Evolutionary conservation across 169 alveolate species (phyloP), one percentile per base, ranked within the genome.

Genomic region (Plasmodium blacklocki): DNA sequence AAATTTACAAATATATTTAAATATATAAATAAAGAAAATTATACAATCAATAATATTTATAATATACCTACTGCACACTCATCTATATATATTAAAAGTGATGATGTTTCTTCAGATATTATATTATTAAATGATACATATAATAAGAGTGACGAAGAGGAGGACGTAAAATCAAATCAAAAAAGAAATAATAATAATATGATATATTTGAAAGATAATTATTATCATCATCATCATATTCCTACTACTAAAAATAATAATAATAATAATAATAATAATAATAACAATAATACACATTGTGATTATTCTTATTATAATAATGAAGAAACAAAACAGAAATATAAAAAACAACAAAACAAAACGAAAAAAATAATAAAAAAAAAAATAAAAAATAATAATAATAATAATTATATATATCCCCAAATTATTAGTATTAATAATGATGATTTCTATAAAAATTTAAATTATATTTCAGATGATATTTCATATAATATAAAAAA

Each of bases 1-100:
- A 67, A 83, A 83, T 83, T 83, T 70, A 71, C 85, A 52, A 68
- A 83, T 45, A 83, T 83, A n/a, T 83, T 83, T 73, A 83, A 59
- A 62, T 83, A 83, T 18, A 83, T 83, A 70, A 83, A 54, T 71
- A 83, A 73, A 29, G 74, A 59, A 50, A 21, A 62, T 50, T 39
- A 70, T 39, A 1, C 47, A 39, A 4, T 39, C 47, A 6, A 39
- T 39, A 39, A 39, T 39, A 39, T 39, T 39, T 5, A 39, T 39
- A 7, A 39, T 6, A 0, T 39, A 39, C 47, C 5, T 39, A 5
- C 8, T 5, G 5, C 8, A 39, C 11, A 39, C 47, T 39, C 47
- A 5, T 39, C 47, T 39, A 39, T 39, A 39, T 39, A 39, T 39
- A 39, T 39, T 39, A 39, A 39, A 4, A 39, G 11, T 39, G 9